Conservation (phyloP, 1,139 yeast genomes). For the Candida labiduridarum region DNA sequence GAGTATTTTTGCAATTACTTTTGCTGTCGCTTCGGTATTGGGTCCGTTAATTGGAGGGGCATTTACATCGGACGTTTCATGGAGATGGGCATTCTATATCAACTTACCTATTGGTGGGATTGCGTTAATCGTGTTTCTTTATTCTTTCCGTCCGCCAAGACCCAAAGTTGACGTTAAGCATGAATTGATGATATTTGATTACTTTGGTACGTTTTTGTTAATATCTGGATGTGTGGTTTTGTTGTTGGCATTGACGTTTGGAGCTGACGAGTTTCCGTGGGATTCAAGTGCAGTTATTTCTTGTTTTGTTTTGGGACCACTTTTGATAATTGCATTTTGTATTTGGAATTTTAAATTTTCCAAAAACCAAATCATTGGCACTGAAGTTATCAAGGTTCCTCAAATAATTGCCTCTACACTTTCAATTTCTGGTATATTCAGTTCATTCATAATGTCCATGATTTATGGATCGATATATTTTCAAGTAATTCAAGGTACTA, state of each 20-base stretch:
- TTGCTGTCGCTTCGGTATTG: conserved; percentile 49
- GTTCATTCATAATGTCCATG: conserved; percentile 28
- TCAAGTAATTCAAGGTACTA: conserved; percentile 35
- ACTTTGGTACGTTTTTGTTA: conserved; percentile 48
- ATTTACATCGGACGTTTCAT: conserved; percentile 42
- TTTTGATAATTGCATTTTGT: conserved; percentile 20
- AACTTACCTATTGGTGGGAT: conserved; percentile 43
- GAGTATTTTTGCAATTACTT: conserved; percentile 46
- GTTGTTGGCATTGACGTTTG: conserved; percentile 44
- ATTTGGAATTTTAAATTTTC: conserved; percentile 31
- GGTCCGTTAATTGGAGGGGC: conserved; percentile 64
- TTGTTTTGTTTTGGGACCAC: conserved; percentile 49
- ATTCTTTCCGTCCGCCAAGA: conserved; percentile 37
- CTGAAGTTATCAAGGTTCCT: conserved; percentile 25
- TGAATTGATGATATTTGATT: conserved; percentile 48
- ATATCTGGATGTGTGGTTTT: conserved; percentile 44
- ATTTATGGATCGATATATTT: conserved; percentile 38
- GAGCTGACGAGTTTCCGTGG: conserved; percentile 55
- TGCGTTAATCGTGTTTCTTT: conserved; percentile 28
- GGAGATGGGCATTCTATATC: conserved; percentile 83
- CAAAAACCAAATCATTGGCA: conserved; percentile 31
- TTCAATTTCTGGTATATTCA: conserved; percentile 23
- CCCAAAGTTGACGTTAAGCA: conserved; percentile 25
- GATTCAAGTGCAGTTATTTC: conserved; percentile 49
- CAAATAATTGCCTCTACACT: conserved; percentile 27